Percentiles rank a stretch among this genome's conserved stretches.
These are phyloP conservation scores for Tetrahymena thermophila DNA, from an alignment of 73 alveolate genomes.

Conservation along the genomic window DNA sequence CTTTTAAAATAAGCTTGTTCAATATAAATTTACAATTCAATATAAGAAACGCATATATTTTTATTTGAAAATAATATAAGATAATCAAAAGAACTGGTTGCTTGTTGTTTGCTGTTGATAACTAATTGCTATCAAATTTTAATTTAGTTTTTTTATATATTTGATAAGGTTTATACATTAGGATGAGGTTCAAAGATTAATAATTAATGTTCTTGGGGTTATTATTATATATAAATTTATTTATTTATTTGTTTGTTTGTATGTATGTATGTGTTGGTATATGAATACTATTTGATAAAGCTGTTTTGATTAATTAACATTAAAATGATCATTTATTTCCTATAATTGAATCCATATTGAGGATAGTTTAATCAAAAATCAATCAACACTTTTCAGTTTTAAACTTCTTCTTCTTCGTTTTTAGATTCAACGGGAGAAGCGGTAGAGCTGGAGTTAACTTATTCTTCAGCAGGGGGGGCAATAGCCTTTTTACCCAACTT, in stretches of 20 bases:
- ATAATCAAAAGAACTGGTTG: background rate
- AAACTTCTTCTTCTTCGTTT: background rate
- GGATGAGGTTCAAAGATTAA: background rate
- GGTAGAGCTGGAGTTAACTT: background rate
- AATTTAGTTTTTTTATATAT: background rate
- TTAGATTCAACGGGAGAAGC: conserved; percentile 2
- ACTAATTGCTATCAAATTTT: background rate
- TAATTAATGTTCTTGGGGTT: background rate
- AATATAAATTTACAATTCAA: background rate
- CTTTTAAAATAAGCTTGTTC: background rate
- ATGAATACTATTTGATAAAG: background rate
- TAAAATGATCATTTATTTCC: background rate
- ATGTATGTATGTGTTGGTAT: too few species aligned
- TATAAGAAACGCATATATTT: background rate
- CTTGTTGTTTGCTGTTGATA: background rate
- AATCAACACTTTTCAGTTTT: background rate
- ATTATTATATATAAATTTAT: too few species aligned
- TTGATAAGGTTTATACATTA: background rate
- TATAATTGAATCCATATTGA: background rate
- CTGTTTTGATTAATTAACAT: background rate
- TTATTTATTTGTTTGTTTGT: too few species aligned
- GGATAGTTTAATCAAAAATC: background rate
- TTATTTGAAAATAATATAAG: background rate
- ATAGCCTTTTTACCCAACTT: background rate
- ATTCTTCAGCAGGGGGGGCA: background rate